phyloP scores from a whole-genome alignment of 2,329 filamentous ascomycete species.

The Paecilomyces dactylethromorphus region DNA sequence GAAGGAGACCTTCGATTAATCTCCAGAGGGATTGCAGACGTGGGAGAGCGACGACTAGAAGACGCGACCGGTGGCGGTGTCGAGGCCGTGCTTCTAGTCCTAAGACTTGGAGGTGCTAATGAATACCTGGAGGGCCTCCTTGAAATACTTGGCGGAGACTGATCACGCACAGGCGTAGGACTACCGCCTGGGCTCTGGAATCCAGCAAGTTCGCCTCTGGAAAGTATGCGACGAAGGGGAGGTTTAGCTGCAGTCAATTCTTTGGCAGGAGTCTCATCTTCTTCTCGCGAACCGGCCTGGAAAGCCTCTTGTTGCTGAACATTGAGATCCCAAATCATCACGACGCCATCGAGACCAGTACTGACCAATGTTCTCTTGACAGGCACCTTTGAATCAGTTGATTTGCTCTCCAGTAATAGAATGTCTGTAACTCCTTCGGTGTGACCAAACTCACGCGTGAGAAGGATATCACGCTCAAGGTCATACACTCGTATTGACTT shows the following conservation, averaged over 20 bases:
- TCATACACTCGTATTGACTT: constrained; percentile 93
- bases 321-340: constrained; percentile 65
- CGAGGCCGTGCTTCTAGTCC: constrained; percentile 20
- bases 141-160: constrained; percentile 46
- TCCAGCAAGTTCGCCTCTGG: constrained; percentile 77
- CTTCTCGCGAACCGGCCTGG: constrained; percentile 20
- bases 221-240: constrained; percentile 77
- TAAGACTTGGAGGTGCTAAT: constrained; percentile 31
- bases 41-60: constrained; percentile 23
- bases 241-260: constrained; percentile 54
- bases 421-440: constrained; percentile 89
- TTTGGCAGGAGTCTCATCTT: constrained; percentile 37
- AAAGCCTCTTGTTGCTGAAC: constrained; percentile 26
- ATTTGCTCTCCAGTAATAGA: constrained; percentile 53
- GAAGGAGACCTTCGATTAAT: constrained; percentile 30
- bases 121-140: constrained; percentile 50
- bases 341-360: constrained; percentile 71
- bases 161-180: constrained; percentile 37
- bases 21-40: constrained; percentile 17
- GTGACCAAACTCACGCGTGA: constrained; percentile 90
- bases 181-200: constrained; percentile 51
- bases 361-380: constrained; percentile 54
- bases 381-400: constrained; percentile 34
- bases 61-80: constrained; percentile 20
- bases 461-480: constrained; percentile 63